A percentile compares a stretch with the other conserved stretches of the same genome.
Evolutionary conservation across 441 rosid genomes (phyloP).

Genomic region (Codiaeum variegatum): DNA sequence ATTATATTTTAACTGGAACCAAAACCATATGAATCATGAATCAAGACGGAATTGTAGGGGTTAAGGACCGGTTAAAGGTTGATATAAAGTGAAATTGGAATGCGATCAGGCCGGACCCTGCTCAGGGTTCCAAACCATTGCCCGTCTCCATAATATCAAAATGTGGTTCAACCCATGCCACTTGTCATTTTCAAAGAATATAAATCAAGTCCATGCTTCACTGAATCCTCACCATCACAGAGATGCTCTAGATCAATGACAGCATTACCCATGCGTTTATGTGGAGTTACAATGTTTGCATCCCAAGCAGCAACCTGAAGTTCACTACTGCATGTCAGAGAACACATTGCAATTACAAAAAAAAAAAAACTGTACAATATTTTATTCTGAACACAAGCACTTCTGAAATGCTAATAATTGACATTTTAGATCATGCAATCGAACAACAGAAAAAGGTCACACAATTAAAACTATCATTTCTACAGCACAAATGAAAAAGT

Average conservation of each 20-base stretch:
- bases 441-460: not conserved
- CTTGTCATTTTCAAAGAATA: constrained; percentile 11
- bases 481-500: not conserved
- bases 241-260: constrained; percentile 51
- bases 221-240: constrained; percentile 67
- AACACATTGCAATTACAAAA: not conserved
- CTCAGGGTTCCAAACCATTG: too few relatives aligned
- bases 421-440: not conserved
- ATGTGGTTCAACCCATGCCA: not conserved
- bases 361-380: not conserved
- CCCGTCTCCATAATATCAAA: too few relatives aligned
- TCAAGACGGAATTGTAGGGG: too few relatives aligned
- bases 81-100: too few relatives aligned
- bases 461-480: not conserved
- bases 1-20: too few relatives aligned
- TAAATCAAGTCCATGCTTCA: constrained; percentile 8
- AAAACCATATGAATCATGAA: too few relatives aligned
- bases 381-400: not conserved
- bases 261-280: constrained; percentile 94
- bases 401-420: not conserved
- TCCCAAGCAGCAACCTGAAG: constrained; percentile 97
- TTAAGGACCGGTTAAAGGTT: too few relatives aligned
- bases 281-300: constrained; percentile 93
- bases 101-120: too few relatives aligned
- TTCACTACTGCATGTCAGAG: constrained; percentile 11